Base-by-base conservation (phyloP, 768 basidiomycete genomes). In the Leucosporidium creatinivorum region DNA sequence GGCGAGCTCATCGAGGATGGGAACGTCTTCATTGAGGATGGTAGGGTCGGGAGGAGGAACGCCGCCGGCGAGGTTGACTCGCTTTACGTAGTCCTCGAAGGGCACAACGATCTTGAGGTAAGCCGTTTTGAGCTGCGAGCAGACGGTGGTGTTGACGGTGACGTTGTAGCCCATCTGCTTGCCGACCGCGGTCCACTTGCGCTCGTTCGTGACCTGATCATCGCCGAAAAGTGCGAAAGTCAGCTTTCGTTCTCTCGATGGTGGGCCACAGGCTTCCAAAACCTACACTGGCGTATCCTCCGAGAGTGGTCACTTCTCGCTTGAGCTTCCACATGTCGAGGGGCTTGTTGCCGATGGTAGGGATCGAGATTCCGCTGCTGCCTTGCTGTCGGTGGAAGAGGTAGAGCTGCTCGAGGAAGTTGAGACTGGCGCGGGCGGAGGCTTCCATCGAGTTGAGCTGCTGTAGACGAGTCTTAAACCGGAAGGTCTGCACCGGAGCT, bases 391-490 rank as follows among this genome's bases (percentile, higher is more conserved):
- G 88, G 80, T 98, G 96, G 78, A 89, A 99, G 74, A 91, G 88
- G 79, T 93, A 93, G 58, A 99, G 84, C 79, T 96, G 92, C 78
- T 98, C 94, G 73, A 97, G 80, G 80, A 96, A 98, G 81, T 96
- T 98, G 78, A 98, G 81, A 79, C 93, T 96, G 60, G 96, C 94
- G 73, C 96, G 83, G 68, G 93, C 93, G 47, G 93, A 89, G 21
- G 96, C 96, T 80, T 98, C 94, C 72, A 99, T 91, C 70, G 91
- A 93, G 78, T 97, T 97, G 75, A 99, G 82, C 69, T 89, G 86
- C 79, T 96, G 93, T 52, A 98, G 80, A 60, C 96, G 87, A 61
- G 94, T 99, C 80, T 90, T 91, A 81, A 99, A 99, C 58, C 91
- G 89, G 80, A 96, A 97, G 66, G 83, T 83, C 93, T 91, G 73